Evolutionary conservation across 2,329 filamentous ascomycete species (phyloP).

Genomic region (Colletotrichum lupini): DNA sequence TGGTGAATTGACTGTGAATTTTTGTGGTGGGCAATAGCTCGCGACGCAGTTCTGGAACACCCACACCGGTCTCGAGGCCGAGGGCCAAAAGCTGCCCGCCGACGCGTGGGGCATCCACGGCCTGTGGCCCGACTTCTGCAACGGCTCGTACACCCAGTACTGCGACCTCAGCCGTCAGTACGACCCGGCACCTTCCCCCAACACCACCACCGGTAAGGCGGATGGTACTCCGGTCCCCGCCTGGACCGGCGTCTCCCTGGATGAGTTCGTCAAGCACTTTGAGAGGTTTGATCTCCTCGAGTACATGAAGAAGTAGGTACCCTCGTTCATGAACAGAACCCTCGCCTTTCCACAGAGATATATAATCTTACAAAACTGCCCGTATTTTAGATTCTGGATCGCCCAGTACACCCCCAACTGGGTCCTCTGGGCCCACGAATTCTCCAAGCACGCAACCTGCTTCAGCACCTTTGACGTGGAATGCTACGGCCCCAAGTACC

Average conservation of each 20-base stretch:
- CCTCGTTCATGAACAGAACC: not conserved
- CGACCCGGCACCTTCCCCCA: slow-evolving; percentile 69
- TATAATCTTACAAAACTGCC: not conserved
- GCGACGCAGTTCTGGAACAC: slow-evolving; percentile 74
- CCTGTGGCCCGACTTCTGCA: slow-evolving; percentile 65
- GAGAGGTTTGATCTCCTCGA: slow-evolving; percentile 69
- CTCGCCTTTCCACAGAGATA: slow-evolving; percentile 39
- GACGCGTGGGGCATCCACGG: slow-evolving; percentile 71
- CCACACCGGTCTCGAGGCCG: slow-evolving; percentile 68
- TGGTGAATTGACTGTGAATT: not conserved
- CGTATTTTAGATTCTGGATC: slow-evolving; percentile 59
- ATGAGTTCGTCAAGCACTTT: slow-evolving; percentile 67
- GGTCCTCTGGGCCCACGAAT: slow-evolving; percentile 75
- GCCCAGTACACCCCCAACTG: slow-evolving; percentile 65
- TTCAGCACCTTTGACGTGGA: slow-evolving; percentile 72
- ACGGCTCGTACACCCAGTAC: slow-evolving; percentile 71
- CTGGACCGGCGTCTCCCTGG: slow-evolving; percentile 68
- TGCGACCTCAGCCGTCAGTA: slow-evolving; percentile 74
- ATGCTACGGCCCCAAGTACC: slow-evolving; percentile 71
- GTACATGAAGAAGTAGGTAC: slow-evolving; percentile 69
- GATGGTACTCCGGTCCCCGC: slow-evolving; percentile 64
- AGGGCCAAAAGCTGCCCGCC: slow-evolving; percentile 68
- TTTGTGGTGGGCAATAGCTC: slow-evolving; percentile 46
- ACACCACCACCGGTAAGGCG: slow-evolving; percentile 69
- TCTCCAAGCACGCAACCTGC: slow-evolving; percentile 76